Percentiles rank a stretch among this genome's conserved stretches.
These are phyloP conservation scores for Trichoderma harzianum DNA, from an alignment of 2,329 filamentous ascomycete species.

Conservation along the genomic window DNA sequence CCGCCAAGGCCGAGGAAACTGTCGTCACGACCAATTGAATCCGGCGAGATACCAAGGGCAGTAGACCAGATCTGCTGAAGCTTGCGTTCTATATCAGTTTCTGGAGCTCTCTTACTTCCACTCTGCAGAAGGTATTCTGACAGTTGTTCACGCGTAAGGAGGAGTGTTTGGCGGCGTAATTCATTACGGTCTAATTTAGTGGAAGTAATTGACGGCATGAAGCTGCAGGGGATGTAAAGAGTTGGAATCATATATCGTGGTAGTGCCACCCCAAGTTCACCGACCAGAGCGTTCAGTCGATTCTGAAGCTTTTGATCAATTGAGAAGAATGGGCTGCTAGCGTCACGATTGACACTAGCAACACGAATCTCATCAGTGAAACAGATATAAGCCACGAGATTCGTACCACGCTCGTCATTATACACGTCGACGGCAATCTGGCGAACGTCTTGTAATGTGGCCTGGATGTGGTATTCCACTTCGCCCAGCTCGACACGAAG, in stretches of 20 bases:
- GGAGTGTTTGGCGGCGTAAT: background rate
- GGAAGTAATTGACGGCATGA: slow-evolving; percentile 8
- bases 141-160: background rate
- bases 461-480: slow-evolving; percentile 12
- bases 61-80: slow-evolving; percentile 14
- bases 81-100: slow-evolving; percentile 11
- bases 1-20: slow-evolving; percentile 30
- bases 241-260: slow-evolving; percentile 9
- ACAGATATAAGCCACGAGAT: slow-evolving; percentile 6
- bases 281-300: background rate
- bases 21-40: slow-evolving; percentile 29
- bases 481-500: slow-evolving; percentile 11
- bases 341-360: background rate
- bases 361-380: background rate
- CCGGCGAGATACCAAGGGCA: background rate
- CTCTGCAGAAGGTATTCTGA: background rate
- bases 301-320: slow-evolving; percentile 9
- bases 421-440: slow-evolving; percentile 13
- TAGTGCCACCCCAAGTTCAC: background rate
- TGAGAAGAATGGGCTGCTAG: slow-evolving; percentile 12
- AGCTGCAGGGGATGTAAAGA: slow-evolving; percentile 1
- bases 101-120: background rate
- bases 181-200: slow-evolving; percentile 3
- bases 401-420: background rate
- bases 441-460: background rate